phyloP scores from a whole-genome alignment of 2,329 filamentous ascomycete species.

The Penicillium polonicum region DNA sequence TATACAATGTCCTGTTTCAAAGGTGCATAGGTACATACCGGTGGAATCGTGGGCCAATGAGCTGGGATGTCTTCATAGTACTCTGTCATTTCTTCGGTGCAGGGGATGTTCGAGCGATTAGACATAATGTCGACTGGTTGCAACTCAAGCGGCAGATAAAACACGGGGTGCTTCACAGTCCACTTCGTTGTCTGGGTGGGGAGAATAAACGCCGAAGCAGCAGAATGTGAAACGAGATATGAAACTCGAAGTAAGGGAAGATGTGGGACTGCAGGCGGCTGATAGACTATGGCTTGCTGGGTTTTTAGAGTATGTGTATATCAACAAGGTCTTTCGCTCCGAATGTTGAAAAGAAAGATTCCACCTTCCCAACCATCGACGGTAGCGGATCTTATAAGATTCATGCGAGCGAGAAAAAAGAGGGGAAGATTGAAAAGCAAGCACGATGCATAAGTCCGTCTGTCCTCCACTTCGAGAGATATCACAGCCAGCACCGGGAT shows the following conservation, averaged over 20 bases:
- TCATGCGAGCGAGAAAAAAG: conserved; percentile 8
- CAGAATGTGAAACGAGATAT: conserved; percentile 27
- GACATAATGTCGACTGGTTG: conserved; percentile 29
- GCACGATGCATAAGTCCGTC: conserved; percentile 22
- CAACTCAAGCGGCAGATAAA: conserved; percentile 30
- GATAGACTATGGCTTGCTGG: conserved; percentile 8
- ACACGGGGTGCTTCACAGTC: conserved; percentile 10
- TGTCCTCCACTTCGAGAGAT: conserved; percentile 27
- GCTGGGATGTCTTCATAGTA: conserved; percentile 30
- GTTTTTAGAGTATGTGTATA: conserved; percentile 6
- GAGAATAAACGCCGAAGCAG: conserved; percentile 19
- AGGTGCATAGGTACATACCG: conserved; percentile 28
- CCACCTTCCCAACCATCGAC: conserved; percentile 5
- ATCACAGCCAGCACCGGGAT: conserved; percentile 28
- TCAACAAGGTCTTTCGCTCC: conserved; percentile 5
- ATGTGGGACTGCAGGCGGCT: conserved; percentile 12
- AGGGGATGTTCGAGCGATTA: conserved; percentile 21
- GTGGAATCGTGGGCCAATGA: conserved; percentile 31
- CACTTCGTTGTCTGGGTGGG: conserved; percentile 20
- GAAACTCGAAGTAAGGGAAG: conserved; percentile 17
- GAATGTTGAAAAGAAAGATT: conserved; percentile 2
- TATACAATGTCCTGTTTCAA: neutral
- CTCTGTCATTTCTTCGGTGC: conserved; percentile 29
- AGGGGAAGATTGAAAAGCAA: conserved; percentile 18
- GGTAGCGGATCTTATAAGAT: conserved; percentile 21